phyloP scores from a whole-genome alignment of 2,329 filamentous ascomycete species.

The Penicillium sp. region DNA sequence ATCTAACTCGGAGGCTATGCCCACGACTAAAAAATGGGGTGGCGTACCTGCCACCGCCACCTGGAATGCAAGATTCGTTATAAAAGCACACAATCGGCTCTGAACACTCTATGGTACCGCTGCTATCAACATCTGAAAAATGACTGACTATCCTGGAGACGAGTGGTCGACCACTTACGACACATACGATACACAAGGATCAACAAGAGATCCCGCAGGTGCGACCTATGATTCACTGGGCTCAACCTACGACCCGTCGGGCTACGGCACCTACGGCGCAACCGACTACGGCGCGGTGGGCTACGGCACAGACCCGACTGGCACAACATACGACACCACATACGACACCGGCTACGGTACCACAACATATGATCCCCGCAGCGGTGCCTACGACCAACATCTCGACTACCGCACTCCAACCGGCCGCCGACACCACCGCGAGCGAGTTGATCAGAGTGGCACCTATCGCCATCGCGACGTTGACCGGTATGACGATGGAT shows the following conservation, averaged over 20 bases:
- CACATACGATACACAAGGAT: constrained; percentile 25
- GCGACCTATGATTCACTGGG: constrained; percentile 17
- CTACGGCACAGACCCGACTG: constrained; percentile 16
- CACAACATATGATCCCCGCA: constrained; percentile 27
- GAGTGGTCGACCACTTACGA: constrained; percentile 16
- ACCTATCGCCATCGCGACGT: constrained; percentile 37
- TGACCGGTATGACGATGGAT: constrained; percentile 32
- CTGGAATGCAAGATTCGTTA: too few relatives aligned
- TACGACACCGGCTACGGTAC: constrained; percentile 30
- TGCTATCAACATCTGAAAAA: constrained; percentile 6
- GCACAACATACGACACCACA: constrained; percentile 22
- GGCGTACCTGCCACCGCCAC: too few relatives aligned
- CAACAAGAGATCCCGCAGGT: constrained; percentile 26
- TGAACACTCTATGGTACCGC: too few relatives aligned
- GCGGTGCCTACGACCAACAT: constrained; percentile 36
- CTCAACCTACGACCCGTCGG: constrained; percentile 16
- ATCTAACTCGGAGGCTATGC: too few relatives aligned
- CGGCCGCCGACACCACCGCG: constrained; percentile 31
- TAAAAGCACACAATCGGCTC: too few relatives aligned
- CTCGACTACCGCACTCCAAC: constrained; percentile 33
- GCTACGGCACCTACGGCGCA: constrained; percentile 19
- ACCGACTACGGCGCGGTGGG: constrained; percentile 19
- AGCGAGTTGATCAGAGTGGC: constrained; percentile 31
- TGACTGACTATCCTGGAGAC: constrained; percentile 20
- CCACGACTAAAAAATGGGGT: too few relatives aligned